Conservation (phyloP, 306 rosid species). For the Lagenaria siceraria region DNA sequence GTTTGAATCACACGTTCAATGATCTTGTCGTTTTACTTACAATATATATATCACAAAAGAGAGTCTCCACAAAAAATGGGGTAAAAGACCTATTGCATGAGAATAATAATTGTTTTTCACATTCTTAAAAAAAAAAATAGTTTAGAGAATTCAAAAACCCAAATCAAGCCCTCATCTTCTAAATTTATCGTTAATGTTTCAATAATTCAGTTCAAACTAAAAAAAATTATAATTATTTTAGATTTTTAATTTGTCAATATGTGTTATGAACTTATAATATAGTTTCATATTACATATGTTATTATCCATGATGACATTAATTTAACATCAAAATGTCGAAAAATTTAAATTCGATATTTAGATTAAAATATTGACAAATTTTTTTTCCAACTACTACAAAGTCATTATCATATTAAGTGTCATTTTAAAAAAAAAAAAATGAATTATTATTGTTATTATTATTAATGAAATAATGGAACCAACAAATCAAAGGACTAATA, state of each 20-base stretch:
- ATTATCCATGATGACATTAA: background rate
- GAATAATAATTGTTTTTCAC: background rate
- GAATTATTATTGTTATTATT: too few relatives aligned
- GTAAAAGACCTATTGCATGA: background rate
- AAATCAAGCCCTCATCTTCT: background rate
- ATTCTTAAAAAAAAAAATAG: too few relatives aligned
- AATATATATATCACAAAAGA: background rate
- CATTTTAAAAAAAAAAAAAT: too few relatives aligned
- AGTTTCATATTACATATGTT: too few relatives aligned
- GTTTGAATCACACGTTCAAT: background rate
- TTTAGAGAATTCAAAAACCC: background rate
- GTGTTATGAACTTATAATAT: too few relatives aligned
- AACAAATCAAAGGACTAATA: too few relatives aligned
- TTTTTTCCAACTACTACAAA: too few relatives aligned
- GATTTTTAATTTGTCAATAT: background rate
- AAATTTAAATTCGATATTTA: too few relatives aligned
- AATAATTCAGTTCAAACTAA: background rate
- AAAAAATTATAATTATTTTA: background rate
- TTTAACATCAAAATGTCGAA: background rate
- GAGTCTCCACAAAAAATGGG: background rate
- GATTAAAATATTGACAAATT: too few relatives aligned
- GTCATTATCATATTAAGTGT: too few relatives aligned
- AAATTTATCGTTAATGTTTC: background rate
- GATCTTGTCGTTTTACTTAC: background rate
- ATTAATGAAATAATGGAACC: too few relatives aligned